Evolutionary conservation across 129 eudicot species (phyloP).

Genomic region (Pittosporum tobira): DNA sequence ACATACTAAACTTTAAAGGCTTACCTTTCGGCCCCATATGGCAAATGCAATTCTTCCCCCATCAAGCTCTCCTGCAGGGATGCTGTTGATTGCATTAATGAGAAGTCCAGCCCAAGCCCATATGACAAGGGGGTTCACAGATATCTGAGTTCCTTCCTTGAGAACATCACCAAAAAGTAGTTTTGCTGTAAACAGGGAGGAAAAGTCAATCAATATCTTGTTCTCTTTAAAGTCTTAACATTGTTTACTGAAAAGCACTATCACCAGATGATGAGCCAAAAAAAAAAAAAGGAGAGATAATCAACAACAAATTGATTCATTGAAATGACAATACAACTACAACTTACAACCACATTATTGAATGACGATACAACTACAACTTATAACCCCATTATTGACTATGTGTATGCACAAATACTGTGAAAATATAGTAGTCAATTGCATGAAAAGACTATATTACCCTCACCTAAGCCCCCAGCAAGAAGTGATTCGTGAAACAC

Average conservation of each 20-base stretch:
- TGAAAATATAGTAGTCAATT: not conserved
- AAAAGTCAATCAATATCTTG: not conserved
- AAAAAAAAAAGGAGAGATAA: not conserved
- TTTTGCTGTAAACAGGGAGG: constrained; percentile 48
- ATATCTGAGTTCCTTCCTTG: constrained; percentile 72
- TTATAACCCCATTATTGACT: not conserved
- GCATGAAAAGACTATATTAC: not conserved
- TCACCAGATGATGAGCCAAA: not conserved
- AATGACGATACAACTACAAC: not conserved
- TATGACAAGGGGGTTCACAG: constrained; percentile 76
- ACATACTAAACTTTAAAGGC: not conserved
- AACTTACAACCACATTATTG: not conserved
- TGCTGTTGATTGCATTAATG: constrained; percentile 92
- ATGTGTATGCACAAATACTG: not conserved
- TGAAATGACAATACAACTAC: not conserved
- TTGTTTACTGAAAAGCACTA: not conserved
- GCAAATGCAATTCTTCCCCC: constrained; percentile 96
- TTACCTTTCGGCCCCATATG: constrained; percentile 96
- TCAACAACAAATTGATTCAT: not conserved
- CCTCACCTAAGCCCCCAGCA: constrained; percentile 94
- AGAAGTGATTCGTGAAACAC: constrained; percentile 92
- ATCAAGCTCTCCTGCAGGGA: constrained; percentile 97
- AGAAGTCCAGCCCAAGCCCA: constrained; percentile 99
- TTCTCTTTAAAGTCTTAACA: not conserved
- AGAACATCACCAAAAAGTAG: constrained; percentile 88